Base-by-base conservation (phyloP, 768 basidiomycete genomes). In the Dentipellis sp. region DNA sequence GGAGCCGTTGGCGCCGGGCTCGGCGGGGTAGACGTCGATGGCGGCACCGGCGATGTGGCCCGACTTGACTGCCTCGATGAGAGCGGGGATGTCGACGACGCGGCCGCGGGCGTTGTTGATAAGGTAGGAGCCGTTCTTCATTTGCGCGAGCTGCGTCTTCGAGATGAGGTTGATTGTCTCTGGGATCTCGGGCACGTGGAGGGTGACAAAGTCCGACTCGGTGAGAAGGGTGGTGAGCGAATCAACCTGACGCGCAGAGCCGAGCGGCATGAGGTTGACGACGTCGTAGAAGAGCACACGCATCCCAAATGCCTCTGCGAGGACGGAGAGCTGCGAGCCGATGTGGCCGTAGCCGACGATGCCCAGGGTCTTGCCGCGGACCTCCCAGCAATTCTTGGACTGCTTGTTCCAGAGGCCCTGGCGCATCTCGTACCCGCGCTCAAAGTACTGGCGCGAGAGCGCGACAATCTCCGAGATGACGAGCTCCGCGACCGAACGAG, bases 301-400 rank as follows among this genome's bases (percentile, higher is more conserved):
- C 77, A 99, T 89, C 58, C 94, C 97, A 66, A 99, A 86, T 3
- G 97, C 83, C 71, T 99, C 97, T 35, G 95, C 88, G 40, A 99
- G 86, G 22, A 99, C 97, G 37, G 92, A 94, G 55, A 99, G 83
- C 71, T 99, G 97, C 23, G 94, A 79, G 55, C 97, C 97, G 59
- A 99, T 99, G 74, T 99, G 97, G 39, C 97, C 97, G 71, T 98
- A 99, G 40, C 97, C 97, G 35, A 99, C 82, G 62, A 99, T 98
- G 55, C 97, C 97, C 48, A 99, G 79, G 0, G 93, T 97, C 78
- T 99, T 99, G 62, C 97, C 95, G 46, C 97, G 84, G 61, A 98
- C 74, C 70, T 99, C 97, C 93, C 94, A 99, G 73, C 97, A 99
- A 59, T 85, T 84, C 68, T 97, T 97, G 62, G 93, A 95, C 66